These are phyloP conservation scores for Candida pseudocylindracea DNA, from an alignment of 1,139 yeast genomes.

Conservation along the genomic window DNA sequence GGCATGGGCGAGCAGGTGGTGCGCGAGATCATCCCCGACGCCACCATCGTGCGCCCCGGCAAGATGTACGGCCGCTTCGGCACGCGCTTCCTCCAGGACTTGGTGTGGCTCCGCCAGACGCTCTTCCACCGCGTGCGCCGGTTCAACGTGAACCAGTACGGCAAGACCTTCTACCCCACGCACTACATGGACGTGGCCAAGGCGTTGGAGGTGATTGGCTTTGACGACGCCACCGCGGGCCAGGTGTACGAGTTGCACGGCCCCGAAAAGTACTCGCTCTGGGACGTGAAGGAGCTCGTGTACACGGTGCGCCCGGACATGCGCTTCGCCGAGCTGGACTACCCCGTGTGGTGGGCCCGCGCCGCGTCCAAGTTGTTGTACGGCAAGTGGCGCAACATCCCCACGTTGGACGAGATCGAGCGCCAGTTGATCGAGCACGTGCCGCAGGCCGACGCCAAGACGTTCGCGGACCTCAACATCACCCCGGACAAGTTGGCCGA, in stretches of 20 bases:
- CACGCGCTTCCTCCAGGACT: slow-evolving; percentile 5
- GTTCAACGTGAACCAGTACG: slow-evolving; percentile 44
- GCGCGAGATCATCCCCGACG: slow-evolving; percentile 42
- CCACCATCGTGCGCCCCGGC: slow-evolving; percentile 74
- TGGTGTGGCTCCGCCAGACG: slow-evolving; percentile 26
- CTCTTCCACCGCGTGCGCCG: slow-evolving; percentile 32
- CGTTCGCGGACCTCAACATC: slow-evolving; percentile 1
- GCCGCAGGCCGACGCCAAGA: slow-evolving; percentile 1
- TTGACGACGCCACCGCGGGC: slow-evolving; percentile 63
- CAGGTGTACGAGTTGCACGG: slow-evolving; percentile 60
- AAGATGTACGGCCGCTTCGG: slow-evolving; percentile 68
- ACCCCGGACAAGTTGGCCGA: slow-evolving; percentile 1
- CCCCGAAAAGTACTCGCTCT: slow-evolving; percentile 38
- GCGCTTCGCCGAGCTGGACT: too few species aligned
- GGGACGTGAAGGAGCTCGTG: slow-evolving; percentile 50
- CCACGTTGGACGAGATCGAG: not conserved
- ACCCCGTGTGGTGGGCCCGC: too few species aligned
- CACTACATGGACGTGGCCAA: slow-evolving; percentile 61
- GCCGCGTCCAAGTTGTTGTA: too few species aligned
- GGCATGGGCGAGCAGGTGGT: slow-evolving; percentile 62
- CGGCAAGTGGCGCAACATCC: not conserved
- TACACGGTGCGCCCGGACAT: slow-evolving; percentile 39
- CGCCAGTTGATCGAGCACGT: slow-evolving; percentile 1
- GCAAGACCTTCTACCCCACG: slow-evolving; percentile 48
- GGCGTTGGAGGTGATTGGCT: slow-evolving; percentile 62